Conservation (phyloP, 2,329 filamentous ascomycete genomes). For the Mycocentrospora acerina region DNA sequence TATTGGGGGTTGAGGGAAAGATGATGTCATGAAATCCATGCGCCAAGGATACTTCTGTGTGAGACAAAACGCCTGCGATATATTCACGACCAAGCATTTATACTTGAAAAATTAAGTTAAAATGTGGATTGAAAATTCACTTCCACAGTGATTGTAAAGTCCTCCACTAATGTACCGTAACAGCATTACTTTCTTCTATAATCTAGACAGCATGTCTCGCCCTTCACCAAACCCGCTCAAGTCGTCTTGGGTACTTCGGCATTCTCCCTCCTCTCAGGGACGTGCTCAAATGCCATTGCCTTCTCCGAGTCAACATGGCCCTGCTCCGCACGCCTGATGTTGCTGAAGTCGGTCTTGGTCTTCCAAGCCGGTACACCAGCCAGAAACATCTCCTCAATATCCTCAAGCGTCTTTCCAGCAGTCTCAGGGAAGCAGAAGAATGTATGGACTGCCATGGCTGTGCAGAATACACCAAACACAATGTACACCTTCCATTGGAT, state of each 20-base stretch:
- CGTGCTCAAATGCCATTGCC: slow-evolving; percentile 13
- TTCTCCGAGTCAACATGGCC: slow-evolving; percentile 31
- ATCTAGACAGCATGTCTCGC: too few species aligned
- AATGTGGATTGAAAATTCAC: too few species aligned
- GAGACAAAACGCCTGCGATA: too few species aligned
- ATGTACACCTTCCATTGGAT: slow-evolving; percentile 67
- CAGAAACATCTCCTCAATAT: slow-evolving; percentile 72
- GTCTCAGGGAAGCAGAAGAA: slow-evolving; percentile 68
- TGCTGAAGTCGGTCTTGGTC: slow-evolving; percentile 35
- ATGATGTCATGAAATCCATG: too few species aligned
- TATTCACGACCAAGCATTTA: too few species aligned
- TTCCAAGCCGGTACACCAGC: slow-evolving; percentile 60
- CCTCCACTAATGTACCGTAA: too few species aligned
- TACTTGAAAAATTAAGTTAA: too few species aligned
- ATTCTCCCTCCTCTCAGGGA: slow-evolving; percentile 22
- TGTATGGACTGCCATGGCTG: slow-evolving; percentile 67
- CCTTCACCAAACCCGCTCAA: slow-evolving; percentile 2
- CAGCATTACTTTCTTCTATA: too few species aligned
- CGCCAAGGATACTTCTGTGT: too few species aligned
- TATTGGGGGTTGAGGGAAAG: too few species aligned
- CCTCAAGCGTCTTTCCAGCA: slow-evolving; percentile 72
- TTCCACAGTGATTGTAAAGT: too few species aligned
- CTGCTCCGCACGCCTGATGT: slow-evolving; percentile 21
- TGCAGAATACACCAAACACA: slow-evolving; percentile 73
- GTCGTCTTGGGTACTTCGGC: slow-evolving; percentile 6